These are phyloP conservation scores for Vaccinium macrocarpon DNA, from an alignment of 148 eudicot species.

Conservation along the genomic window DNA sequence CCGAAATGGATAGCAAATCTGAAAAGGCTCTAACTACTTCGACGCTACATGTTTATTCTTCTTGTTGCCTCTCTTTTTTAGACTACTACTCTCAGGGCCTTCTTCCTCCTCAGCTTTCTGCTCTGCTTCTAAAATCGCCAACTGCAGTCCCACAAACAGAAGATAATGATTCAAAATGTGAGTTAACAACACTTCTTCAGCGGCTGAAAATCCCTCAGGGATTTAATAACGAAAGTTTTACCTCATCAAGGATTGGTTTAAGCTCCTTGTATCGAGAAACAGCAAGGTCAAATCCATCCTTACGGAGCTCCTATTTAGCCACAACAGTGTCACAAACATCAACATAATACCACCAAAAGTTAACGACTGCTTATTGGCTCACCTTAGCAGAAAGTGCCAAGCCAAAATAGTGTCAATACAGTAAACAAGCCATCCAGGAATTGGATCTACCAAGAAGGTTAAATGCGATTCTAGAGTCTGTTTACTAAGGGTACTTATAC, in stretches of 20 bases:
- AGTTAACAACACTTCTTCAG: background rate
- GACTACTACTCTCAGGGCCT: slow-evolving; percentile 61
- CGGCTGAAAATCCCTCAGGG: background rate
- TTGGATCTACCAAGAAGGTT: background rate
- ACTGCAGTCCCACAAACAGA: slow-evolving; percentile 28
- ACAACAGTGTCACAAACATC: slow-evolving; percentile 5
- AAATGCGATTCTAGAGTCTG: background rate
- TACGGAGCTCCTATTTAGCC: slow-evolving; percentile 74
- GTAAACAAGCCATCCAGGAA: background rate
- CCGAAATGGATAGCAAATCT: background rate
- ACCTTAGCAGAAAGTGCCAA: background rate
- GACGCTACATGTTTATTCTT: slow-evolving; percentile 53
- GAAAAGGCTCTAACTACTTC: slow-evolving; percentile 22
- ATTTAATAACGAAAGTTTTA: slow-evolving; percentile 14
- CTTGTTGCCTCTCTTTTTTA: slow-evolving; percentile 67
- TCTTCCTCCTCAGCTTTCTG: slow-evolving; percentile 93
- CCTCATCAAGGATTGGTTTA: slow-evolving; percentile 97
- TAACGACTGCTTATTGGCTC: background rate
- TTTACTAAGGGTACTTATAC: background rate
- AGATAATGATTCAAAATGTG: background rate
- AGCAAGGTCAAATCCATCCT: slow-evolving; percentile 99
- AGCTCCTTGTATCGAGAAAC: slow-evolving; percentile 89
- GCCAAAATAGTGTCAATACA: background rate
- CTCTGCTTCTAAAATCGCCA: slow-evolving; percentile 85
- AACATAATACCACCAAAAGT: background rate